Conservation (phyloP, 495 filamentous ascomycete genomes). For the Penicillium mononematosum region DNA sequence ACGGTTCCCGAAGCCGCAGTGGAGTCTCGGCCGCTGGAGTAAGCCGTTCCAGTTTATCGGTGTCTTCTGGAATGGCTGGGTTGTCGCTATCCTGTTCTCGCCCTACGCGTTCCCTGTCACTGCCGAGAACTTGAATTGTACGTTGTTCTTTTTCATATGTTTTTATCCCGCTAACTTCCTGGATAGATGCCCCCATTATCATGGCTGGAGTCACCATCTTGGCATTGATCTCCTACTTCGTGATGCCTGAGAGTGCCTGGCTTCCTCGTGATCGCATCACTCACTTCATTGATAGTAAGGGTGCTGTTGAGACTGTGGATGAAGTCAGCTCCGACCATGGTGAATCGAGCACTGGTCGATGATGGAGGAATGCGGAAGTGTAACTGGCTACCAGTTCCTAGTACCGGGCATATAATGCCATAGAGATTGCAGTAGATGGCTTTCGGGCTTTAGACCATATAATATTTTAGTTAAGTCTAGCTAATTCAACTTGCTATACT, state of each 20-base stretch:
- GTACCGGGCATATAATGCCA: not conserved
- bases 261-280: constrained; percentile 43
- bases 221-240: constrained; percentile 47
- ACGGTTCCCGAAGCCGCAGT: constrained; percentile 45
- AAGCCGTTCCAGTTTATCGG: constrained; percentile 51
- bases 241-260: constrained; percentile 50
- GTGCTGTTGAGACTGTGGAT: constrained; percentile 31
- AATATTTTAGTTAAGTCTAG: not conserved
- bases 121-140: constrained; percentile 48
- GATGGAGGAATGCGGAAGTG: constrained; percentile 6
- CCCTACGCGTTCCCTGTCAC: constrained; percentile 47
- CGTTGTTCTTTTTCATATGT: constrained; percentile 9
- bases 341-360: constrained; percentile 13
- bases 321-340: constrained; percentile 19
- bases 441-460: not conserved
- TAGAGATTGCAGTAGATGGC: not conserved
- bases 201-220: constrained; percentile 51
- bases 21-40: constrained; percentile 45
- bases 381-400: not conserved
- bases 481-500: not conserved
- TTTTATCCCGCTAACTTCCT: constrained; percentile 4
- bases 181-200: constrained; percentile 49
- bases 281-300: constrained; percentile 48
- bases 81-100: constrained; percentile 49
- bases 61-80: constrained; percentile 53